Evolutionary conservation across 1,139 yeast species (phyloP).

Genomic region (Kurtzmaniella natalensis): DNA sequence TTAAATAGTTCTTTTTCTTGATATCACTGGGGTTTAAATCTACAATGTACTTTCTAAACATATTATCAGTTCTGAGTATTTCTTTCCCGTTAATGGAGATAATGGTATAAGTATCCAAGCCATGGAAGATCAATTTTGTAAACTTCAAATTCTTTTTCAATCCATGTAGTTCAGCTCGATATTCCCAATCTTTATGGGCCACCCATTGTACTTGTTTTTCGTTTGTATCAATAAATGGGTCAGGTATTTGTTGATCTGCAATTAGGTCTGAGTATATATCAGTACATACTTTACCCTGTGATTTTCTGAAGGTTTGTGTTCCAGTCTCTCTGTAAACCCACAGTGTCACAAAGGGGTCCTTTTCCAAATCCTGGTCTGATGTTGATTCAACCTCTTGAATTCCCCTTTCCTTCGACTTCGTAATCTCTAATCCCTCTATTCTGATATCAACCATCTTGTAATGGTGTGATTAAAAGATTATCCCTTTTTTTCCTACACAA

Average conservation of each 20-base stretch:
- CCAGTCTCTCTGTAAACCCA: slow-evolving; percentile 7
- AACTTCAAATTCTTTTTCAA: slow-evolving; percentile 12
- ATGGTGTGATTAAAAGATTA: too few relatives aligned
- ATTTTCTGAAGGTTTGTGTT: slow-evolving; percentile 6
- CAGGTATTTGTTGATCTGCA: slow-evolving; percentile 31
- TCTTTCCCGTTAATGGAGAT: slow-evolving; percentile 29
- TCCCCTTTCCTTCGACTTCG: too few relatives aligned
- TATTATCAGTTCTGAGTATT: slow-evolving; percentile 31
- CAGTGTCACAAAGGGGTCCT: too few relatives aligned
- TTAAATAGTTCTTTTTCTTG: slow-evolving; percentile 14
- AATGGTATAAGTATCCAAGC: slow-evolving; percentile 42
- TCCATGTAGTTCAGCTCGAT: slow-evolving; percentile 21
- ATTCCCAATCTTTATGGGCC: slow-evolving; percentile 41
- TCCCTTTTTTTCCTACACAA: too few relatives aligned
- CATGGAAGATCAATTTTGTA: slow-evolving; percentile 33
- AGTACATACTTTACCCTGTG: slow-evolving; percentile 11
- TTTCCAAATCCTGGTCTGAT: too few relatives aligned
- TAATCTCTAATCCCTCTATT: too few relatives aligned
- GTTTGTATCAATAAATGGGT: slow-evolving; percentile 39
- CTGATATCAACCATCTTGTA: too few relatives aligned
- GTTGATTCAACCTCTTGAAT: too few relatives aligned
- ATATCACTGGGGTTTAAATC: slow-evolving; percentile 11
- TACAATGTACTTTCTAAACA: slow-evolving; percentile 27
- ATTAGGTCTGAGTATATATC: slow-evolving; percentile 40
- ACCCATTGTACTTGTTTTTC: slow-evolving; percentile 45